These are phyloP conservation scores for Ophiostoma sp. DNA, from an alignment of 2,329 filamentous ascomycete species.

Conservation along the genomic window DNA sequence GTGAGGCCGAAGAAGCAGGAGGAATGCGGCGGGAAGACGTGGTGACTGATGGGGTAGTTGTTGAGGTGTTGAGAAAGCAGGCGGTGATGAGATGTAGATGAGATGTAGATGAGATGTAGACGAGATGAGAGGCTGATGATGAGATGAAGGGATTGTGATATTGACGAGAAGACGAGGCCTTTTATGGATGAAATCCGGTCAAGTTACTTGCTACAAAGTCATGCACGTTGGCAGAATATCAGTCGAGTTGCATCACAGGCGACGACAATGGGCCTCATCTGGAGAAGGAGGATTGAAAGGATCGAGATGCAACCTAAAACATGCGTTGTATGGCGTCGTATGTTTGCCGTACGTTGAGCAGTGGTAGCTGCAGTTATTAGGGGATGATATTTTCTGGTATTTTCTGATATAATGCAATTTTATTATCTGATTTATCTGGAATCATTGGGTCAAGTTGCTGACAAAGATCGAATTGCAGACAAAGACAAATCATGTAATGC, in stretches of 20 bases:
- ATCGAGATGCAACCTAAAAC: slow-evolving; percentile 18
- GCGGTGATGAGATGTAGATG: not conserved
- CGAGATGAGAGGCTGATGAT: slow-evolving; percentile 7
- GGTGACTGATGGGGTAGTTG: slow-evolving; percentile 21
- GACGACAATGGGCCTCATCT: not conserved
- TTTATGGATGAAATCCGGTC: not conserved
- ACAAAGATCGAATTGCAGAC: not conserved
- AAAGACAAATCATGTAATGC: not conserved
- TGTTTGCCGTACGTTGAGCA: slow-evolving; percentile 20
- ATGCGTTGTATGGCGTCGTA: slow-evolving; percentile 27
- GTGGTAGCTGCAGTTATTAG: not conserved
- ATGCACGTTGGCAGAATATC: not conserved
- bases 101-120: not conserved
- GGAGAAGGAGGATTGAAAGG: not conserved
- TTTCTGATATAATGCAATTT: not conserved
- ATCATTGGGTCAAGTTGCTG: too few species aligned
- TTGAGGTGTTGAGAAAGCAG: not conserved
- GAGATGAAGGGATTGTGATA: not conserved
- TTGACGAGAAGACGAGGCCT: not conserved
- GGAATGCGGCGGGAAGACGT: slow-evolving; percentile 27
- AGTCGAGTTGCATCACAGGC: not conserved
- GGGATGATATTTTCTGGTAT: not conserved
- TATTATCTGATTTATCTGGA: too few species aligned
- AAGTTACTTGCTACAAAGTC: not conserved
- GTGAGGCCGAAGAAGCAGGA: slow-evolving; percentile 25